Base-by-base conservation (phyloP, 257 asterid genomes). In the Vinca minor region DNA sequence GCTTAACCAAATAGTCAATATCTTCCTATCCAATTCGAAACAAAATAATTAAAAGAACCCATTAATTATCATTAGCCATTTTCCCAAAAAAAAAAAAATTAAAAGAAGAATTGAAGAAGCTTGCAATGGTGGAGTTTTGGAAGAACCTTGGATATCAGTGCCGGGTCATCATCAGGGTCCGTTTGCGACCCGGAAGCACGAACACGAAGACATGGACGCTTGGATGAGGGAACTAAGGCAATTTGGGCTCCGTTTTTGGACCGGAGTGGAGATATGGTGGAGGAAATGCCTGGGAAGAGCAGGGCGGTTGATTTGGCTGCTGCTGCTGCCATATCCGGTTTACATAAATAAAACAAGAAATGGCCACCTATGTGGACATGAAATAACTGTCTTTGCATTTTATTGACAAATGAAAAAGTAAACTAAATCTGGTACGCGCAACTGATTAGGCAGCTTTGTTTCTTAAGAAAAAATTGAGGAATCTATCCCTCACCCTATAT, bases 1-100 rank as follows among this genome's bases (percentile, higher is more conserved):
- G 42, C 59, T 82, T 73, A 58, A 68, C 77, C 85, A 86, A 36
- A 62, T 82, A 84, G 54, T 34, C 66, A 76, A 75, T 62, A 57
- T 86, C 86, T 42, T 86, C 88, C 90, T 86, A 76, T 59, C 21
- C 64, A 15, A 34, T 34, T 7, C 34, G 6, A 1, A 47, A 58
- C 4, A 3, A 38, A 11, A 38, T 4, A 38, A 38, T 8, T 4
- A 38, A 11, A 38, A 11, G 8, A 34, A 34, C 38, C 38, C 38
- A 38, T 35, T 8, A 17, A 29, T 26, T 17, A 28, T 65, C 17
- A 48, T 20, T 12, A n/a, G 8, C 2, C 23, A 25, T 31, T 48
- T 46, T 8, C 25, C 15, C 20, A 18, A 38, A 25, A 57, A 55
- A 54, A 29, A n/a, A n/a, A n/a, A n/a, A n/a, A n/a, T n/a, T n/a